These are phyloP conservation scores for Pythium angustatum DNA, from an alignment of 352 stramenopile species.

Conservation along the genomic window DNA sequence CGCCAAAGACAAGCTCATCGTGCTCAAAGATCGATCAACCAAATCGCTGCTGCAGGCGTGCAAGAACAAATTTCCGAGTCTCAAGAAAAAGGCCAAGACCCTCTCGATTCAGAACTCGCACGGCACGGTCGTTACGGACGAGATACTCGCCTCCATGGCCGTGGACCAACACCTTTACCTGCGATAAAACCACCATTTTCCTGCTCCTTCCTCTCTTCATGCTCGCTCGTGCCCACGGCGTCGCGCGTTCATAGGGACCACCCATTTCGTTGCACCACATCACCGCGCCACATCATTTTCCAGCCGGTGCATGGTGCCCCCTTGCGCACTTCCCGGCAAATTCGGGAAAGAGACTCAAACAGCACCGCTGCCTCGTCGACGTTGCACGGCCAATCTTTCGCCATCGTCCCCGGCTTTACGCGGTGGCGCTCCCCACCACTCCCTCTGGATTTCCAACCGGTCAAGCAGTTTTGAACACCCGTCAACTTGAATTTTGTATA, in stretches of 20 bases:
- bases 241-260: constrained; percentile 4
- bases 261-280: constrained; percentile 28
- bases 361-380: constrained; percentile 44
- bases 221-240: not conserved
- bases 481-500: constrained; percentile 14
- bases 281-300: constrained; percentile 31
- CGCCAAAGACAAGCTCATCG: constrained; percentile 38
- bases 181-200: constrained; percentile 26
- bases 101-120: constrained; percentile 36
- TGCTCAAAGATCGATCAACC: constrained; percentile 38
- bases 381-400: constrained; percentile 56
- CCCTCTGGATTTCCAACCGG: constrained; percentile 11
- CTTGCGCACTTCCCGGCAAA: constrained; percentile 56
- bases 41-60: constrained; percentile 34
- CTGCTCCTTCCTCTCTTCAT: constrained; percentile 3
- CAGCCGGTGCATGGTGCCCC: constrained; percentile 19
- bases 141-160: constrained; percentile 27
- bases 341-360: constrained; percentile 61
- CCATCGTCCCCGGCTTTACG: constrained; percentile 27
- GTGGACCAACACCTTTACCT: constrained; percentile 40
- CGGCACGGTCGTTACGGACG: constrained; percentile 30
- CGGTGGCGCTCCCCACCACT: constrained; percentile 27
- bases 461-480: constrained; percentile 16
- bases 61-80: constrained; percentile 42
- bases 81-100: constrained; percentile 32